Base-by-base conservation (phyloP, 352 stramenopile genomes). In the Phytophthora palmivora region DNA sequence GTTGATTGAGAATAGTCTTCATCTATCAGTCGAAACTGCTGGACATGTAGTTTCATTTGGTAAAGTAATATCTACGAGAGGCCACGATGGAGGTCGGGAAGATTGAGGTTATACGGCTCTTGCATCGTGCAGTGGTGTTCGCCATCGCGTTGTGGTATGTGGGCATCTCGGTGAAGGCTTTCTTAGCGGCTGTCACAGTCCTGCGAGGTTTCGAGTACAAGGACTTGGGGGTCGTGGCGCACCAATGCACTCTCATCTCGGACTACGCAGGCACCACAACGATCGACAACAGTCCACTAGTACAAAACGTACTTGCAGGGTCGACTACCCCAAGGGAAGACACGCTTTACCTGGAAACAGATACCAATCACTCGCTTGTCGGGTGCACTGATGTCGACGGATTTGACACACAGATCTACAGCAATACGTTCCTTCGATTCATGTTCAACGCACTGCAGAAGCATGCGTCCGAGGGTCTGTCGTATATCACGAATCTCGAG, bases 311-410 rank as follows among this genome's bases (percentile, higher is more conserved):
- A 3, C 41, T 70, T 9, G 19, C 32, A 18, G 53, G 62, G 18
- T 50, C 36, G n/a, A 79, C 69, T 4, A 37, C 49, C 4, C 50
- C 45, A 9, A 60, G 66, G 0, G 54, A 62, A 14, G 68, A 64
- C 33, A 71, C 71, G 32, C 12, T 82, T 11, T 85, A 58, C 39
- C 44, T 80, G 22, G 46, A 76, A 42, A 57, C 26, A 5, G 21
- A 42, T 2, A 56, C 21, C 4, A 43, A 38, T 1, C 42, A 45
- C 16, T 81, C 54, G 21, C 52, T 50, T 12, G 18, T 24, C 11
- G 16, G 57, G 11, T 70, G 62, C 18, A 48, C 42, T 1, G 16
- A 14, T 1, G 43, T 62, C 7, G 33, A 39, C 2, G 32, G 18
- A 3, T 70, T 71, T 46, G 56, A 68, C 30, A 32, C 7, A 2